phyloP scores from a whole-genome alignment of 306 rosid species.

The Medicago ruthenica region DNA sequence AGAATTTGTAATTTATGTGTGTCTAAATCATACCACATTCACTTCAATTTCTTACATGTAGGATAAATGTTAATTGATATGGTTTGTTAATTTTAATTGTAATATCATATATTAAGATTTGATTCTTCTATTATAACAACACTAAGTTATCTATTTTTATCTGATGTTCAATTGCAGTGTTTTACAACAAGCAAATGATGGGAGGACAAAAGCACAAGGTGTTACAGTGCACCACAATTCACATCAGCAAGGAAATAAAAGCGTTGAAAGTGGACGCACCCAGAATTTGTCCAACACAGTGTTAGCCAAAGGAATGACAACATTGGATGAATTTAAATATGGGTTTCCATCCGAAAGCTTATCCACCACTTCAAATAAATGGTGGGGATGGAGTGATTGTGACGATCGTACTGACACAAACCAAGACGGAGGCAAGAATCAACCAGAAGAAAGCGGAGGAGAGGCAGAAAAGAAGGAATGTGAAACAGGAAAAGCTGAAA shows the following conservation, averaged over 20 bases:
- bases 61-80: not conserved
- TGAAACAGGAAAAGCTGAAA: constrained; percentile 45
- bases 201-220: constrained; percentile 64
- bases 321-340: constrained; percentile 70
- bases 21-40: not conserved
- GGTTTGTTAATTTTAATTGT: not conserved
- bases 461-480: constrained; percentile 44
- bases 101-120: no score
- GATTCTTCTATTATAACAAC: not conserved
- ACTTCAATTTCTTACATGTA: not conserved
- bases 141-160: not conserved
- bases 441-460: constrained; percentile 32
- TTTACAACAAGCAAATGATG: constrained; percentile 45
- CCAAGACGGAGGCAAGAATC: constrained; percentile 44
- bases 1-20: no score
- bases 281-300: constrained; percentile 44
- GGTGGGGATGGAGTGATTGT: constrained; percentile 78
- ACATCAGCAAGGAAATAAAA: constrained; percentile 65
- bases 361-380: constrained; percentile 68
- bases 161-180: constrained; percentile 48
- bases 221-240: constrained; percentile 43
- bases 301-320: constrained; percentile 58
- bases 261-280: constrained; percentile 52
- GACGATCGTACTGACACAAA: constrained; percentile 35
- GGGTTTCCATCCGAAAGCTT: constrained; percentile 84